These are phyloP conservation scores for Scedosporium apiospermum DNA, from an alignment of 2,329 filamentous ascomycete genomes.

Conservation along the genomic window DNA sequence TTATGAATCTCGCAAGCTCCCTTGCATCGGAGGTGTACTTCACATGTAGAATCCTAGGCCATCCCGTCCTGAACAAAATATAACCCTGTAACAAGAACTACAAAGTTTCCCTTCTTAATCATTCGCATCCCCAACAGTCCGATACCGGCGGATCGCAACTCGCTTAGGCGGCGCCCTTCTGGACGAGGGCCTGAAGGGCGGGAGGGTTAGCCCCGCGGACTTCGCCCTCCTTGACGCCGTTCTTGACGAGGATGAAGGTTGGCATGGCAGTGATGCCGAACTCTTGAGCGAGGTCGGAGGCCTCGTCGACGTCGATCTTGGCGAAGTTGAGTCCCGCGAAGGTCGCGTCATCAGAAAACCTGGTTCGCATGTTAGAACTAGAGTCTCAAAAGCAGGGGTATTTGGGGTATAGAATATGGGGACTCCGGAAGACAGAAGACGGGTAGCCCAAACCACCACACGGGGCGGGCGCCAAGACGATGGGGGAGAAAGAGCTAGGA, in stretches of 20 bases:
- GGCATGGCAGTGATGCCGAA: conserved; percentile 47
- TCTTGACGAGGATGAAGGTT: conserved; percentile 51
- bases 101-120: not conserved
- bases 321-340: conserved; percentile 28
- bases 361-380: not conserved
- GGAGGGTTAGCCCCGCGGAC: conserved; percentile 5
- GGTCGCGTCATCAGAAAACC: not conserved
- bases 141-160: too few relatives aligned
- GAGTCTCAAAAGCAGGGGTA: too few relatives aligned
- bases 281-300: conserved; percentile 36
- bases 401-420: not conserved
- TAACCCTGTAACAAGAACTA: not conserved
- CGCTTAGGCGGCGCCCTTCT: not conserved
- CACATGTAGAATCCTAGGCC: too few relatives aligned
- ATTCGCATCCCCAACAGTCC: too few relatives aligned
- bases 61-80: too few relatives aligned
- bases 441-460: too few relatives aligned
- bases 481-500: not conserved
- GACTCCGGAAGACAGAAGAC: too few relatives aligned
- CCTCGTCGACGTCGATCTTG: conserved; percentile 49
- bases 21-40: too few relatives aligned
- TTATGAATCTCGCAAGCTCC: not conserved
- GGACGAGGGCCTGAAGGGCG: not conserved
- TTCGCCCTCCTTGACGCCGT: conserved; percentile 26
- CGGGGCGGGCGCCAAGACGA: not conserved